These are phyloP conservation scores for Chlorella sp. DNA, from an alignment of 139 green algal genomes.

Conservation along the genomic window DNA sequence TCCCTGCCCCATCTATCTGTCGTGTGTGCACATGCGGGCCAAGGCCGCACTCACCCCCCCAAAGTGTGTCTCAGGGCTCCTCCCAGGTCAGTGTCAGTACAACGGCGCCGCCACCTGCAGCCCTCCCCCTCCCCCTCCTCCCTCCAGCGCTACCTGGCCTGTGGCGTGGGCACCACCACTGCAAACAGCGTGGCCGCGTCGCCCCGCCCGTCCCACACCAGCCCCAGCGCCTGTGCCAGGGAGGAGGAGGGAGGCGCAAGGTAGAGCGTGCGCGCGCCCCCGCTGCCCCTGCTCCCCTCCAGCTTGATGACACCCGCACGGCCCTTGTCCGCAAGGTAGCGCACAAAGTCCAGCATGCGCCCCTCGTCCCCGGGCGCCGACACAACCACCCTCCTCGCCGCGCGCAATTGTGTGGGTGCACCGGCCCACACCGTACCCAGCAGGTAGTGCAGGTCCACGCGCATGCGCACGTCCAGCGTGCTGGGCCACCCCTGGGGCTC, in stretches of 20 bases:
- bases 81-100: no score
- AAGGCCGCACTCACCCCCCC: no score
- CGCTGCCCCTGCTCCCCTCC: background rate
- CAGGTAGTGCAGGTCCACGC: background rate
- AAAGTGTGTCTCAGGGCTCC: no score
- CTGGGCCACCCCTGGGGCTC: background rate
- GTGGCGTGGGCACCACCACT: background rate
- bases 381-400: background rate
- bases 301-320: conserved; percentile 27
- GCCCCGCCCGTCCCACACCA: background rate
- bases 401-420: background rate
- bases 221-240: background rate
- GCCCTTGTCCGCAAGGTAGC: conserved; percentile 24
- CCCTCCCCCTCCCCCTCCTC: no score
- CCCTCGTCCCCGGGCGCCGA: background rate
- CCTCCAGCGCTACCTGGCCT: no score
- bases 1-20: no score
- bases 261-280: background rate
- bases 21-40: no score
- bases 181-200: background rate
- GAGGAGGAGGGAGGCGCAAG: background rate
- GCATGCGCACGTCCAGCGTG: background rate
- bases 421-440: background rate
- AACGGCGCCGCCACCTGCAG: no score
- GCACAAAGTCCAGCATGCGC: background rate